Percentiles rank a stretch among this genome's conserved stretches.
These are phyloP conservation scores for Xylaria polymorpha DNA, from an alignment of 2,329 filamentous ascomycete genomes.

Conservation along the genomic window DNA sequence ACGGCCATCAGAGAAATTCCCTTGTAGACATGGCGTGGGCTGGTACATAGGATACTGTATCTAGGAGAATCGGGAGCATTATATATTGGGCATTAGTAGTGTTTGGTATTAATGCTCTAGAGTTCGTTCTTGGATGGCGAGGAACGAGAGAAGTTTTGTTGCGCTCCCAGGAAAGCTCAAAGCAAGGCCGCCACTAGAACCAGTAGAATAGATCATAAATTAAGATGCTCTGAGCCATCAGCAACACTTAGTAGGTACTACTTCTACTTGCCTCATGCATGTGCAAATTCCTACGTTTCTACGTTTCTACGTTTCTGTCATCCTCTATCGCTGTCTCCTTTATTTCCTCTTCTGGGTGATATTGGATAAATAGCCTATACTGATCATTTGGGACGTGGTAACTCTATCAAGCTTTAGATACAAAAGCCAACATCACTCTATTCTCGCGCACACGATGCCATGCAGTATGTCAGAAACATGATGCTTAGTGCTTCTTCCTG, in stretches of 20 bases:
- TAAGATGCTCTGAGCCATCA: background rate
- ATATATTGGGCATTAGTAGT: background rate
- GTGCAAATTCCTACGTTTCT: background rate
- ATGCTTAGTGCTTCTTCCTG: background rate
- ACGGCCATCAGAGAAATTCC: background rate
- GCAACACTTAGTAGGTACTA: slow-evolving; percentile 4
- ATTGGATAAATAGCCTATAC: background rate
- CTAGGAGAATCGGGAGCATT: background rate
- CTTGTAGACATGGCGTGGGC: background rate
- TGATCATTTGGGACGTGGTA: background rate
- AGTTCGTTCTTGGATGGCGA: background rate
- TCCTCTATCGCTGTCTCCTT: background rate
- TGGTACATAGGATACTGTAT: background rate
- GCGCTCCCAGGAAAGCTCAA: background rate
- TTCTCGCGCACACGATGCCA: background rate
- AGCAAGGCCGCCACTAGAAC: background rate
- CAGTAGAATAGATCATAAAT: slow-evolving; percentile 3
- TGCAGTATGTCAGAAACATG: slow-evolving; percentile 10
- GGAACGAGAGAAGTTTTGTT: background rate
- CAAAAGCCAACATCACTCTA: background rate
- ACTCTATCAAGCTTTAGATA: background rate
- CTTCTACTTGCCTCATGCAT: background rate
- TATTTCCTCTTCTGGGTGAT: background rate
- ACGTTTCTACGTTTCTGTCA: background rate
- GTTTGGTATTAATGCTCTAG: background rate